These are phyloP conservation scores for Microdochium bolleyi DNA, from an alignment of 2,329 filamentous ascomycete genomes.

Conservation along the genomic window DNA sequence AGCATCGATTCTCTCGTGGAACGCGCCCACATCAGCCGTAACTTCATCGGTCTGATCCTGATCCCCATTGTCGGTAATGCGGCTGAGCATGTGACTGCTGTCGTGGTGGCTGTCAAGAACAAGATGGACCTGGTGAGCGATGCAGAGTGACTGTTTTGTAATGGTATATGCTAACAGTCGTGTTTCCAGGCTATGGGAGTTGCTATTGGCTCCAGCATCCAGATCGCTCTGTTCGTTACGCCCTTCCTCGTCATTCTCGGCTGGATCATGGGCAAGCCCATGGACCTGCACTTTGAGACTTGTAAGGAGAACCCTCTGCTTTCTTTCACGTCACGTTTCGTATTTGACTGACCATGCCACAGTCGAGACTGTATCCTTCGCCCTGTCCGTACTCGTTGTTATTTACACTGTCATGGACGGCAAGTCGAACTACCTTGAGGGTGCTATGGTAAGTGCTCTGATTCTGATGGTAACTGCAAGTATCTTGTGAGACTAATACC, in stretches of 20 bases:
- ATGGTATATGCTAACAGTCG: slow-evolving; percentile 3
- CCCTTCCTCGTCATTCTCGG: slow-evolving; percentile 73
- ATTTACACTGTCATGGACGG: slow-evolving; percentile 74
- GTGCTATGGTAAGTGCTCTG: slow-evolving; percentile 52
- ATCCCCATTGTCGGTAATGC: slow-evolving; percentile 77
- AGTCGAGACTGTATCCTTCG: slow-evolving; percentile 72
- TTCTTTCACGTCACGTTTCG: slow-evolving; percentile 1
- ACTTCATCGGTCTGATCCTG: slow-evolving; percentile 72
- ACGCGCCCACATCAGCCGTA: slow-evolving; percentile 65
- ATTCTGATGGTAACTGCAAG: not conserved
- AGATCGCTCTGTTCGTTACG: slow-evolving; percentile 76
- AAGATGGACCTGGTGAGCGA: slow-evolving; percentile 54
- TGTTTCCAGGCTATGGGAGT: slow-evolving; percentile 59
- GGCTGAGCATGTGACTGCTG: slow-evolving; percentile 74
- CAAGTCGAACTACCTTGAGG: slow-evolving; percentile 78
- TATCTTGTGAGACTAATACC: slow-evolving; percentile 7
- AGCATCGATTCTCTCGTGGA: slow-evolving; percentile 68
- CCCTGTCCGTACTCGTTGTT: slow-evolving; percentile 66
- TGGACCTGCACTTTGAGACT: slow-evolving; percentile 75
- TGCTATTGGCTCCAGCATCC: slow-evolving; percentile 73
- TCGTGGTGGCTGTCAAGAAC: slow-evolving; percentile 70
- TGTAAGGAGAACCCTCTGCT: slow-evolving; percentile 25
- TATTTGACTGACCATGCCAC: slow-evolving; percentile 5
- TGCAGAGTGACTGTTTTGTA: not conserved
- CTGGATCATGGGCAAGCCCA: slow-evolving; percentile 63